Conservation (phyloP, 2,329 filamentous ascomycete species). For the Stachybotrys chlorohalonatus region DNA sequence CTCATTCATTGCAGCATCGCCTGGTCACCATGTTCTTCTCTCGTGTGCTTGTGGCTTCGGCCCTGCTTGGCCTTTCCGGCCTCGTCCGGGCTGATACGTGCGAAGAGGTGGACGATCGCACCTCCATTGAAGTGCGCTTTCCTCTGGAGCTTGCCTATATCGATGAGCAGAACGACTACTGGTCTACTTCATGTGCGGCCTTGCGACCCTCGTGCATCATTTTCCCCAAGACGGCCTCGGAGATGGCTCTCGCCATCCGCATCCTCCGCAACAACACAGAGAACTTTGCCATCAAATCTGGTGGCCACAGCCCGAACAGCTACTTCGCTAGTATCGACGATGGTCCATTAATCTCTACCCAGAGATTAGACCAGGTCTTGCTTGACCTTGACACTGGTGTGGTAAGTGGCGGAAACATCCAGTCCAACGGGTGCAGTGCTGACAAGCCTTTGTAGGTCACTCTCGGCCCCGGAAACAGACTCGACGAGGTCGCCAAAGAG, state of each 20-base stretch:
- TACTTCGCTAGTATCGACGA: slow-evolving; percentile 40
- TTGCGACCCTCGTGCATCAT: slow-evolving; percentile 38
- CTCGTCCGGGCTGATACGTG: slow-evolving; percentile 4
- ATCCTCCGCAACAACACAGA: slow-evolving; percentile 36
- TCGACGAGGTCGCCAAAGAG: slow-evolving; percentile 28
- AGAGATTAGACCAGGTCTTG: slow-evolving; percentile 25
- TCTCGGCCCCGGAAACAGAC: slow-evolving; percentile 36
- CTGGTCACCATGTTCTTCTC: neutral
- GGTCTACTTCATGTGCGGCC: slow-evolving; percentile 32
- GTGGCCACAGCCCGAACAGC: slow-evolving; percentile 48
- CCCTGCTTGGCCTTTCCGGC: neutral
- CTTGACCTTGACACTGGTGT: slow-evolving; percentile 26
- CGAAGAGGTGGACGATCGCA: neutral
- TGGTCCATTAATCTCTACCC: slow-evolving; percentile 40
- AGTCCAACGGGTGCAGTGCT: too few relatives aligned
- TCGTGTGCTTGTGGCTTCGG: neutral
- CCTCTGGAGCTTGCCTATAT: slow-evolving; percentile 22
- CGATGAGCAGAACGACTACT: slow-evolving; percentile 31
- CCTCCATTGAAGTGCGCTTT: slow-evolving; percentile 1
- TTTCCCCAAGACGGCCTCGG: slow-evolving; percentile 34
- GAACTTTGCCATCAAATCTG: slow-evolving; percentile 45
- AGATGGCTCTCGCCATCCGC: slow-evolving; percentile 44
- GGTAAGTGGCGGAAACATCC: slow-evolving; percentile 4
- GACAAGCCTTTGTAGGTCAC: slow-evolving; percentile 8
- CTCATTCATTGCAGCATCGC: neutral